Percentiles rank a stretch among this genome's conserved stretches.
Evolutionary conservation across 345 rosid genomes (phyloP).

Genomic region (Crucihimalaya himalaica): DNA sequence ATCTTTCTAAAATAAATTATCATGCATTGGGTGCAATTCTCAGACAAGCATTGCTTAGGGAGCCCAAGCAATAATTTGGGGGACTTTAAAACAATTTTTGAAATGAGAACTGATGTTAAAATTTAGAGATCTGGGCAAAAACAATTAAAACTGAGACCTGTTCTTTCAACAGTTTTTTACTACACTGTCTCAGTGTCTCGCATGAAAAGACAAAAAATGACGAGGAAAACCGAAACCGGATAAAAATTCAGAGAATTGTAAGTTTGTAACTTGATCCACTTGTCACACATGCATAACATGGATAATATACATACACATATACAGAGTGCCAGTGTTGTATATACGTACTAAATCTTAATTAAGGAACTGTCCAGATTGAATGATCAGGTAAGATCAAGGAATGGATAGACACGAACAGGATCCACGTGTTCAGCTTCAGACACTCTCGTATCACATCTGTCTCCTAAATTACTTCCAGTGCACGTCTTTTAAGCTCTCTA

Average conservation of each 20-base stretch:
- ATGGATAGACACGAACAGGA: constrained; percentile 37
- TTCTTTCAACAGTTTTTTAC: background rate
- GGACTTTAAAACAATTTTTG: too few relatives aligned
- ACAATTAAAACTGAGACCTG: too few relatives aligned
- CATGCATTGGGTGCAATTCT: too few relatives aligned
- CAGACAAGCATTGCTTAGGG: too few relatives aligned
- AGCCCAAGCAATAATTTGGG: too few relatives aligned
- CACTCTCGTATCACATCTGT: constrained; percentile 37
- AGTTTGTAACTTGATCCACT: constrained; percentile 22
- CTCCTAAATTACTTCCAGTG: constrained; percentile 16
- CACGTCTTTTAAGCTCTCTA: constrained; percentile 22
- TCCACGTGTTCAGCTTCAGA: constrained; percentile 39
- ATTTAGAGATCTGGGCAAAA: too few relatives aligned
- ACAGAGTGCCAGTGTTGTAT: background rate
- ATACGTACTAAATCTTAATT: background rate
- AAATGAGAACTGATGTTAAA: too few relatives aligned
- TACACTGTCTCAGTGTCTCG: background rate
- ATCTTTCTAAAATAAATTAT: background rate
- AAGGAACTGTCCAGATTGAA: constrained; percentile 30
- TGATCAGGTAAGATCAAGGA: constrained; percentile 35
- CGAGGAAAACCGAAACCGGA: constrained; percentile 36
- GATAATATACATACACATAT: background rate
- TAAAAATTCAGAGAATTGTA: constrained; percentile 1
- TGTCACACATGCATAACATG: constrained; percentile 37
- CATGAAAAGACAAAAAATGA: constrained; percentile 31